A percentile compares a stretch with the other conserved stretches of the same genome.
These are phyloP conservation scores for Endoconidiophora polonica DNA, from an alignment of 2,329 filamentous ascomycete genomes.

Conservation along the genomic window DNA sequence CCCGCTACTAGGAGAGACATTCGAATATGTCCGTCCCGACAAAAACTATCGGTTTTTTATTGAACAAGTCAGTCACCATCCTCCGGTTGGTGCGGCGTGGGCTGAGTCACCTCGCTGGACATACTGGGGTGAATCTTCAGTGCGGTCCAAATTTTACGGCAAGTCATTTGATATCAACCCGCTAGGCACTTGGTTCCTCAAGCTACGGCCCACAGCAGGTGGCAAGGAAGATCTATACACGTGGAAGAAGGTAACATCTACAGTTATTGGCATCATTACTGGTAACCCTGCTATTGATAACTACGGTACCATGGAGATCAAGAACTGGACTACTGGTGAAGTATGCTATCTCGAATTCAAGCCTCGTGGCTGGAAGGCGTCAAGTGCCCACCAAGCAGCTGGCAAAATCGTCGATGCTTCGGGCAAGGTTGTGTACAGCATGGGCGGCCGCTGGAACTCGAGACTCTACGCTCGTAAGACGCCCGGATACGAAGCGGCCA, in stretches of 20 bases:
- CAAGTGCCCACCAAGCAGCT: slow-evolving; percentile 72
- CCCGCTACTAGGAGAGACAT: slow-evolving; percentile 86
- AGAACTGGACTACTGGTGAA: slow-evolving; percentile 92
- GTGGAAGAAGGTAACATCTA: slow-evolving; percentile 97
- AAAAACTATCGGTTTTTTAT: slow-evolving; percentile 98
- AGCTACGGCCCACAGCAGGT: slow-evolving; percentile 56
- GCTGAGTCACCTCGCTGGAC: slow-evolving; percentile 90
- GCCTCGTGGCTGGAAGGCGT: slow-evolving; percentile 85
- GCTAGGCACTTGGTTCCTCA: slow-evolving; percentile 91
- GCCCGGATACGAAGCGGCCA: slow-evolving; percentile 67
- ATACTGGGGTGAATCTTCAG: slow-evolving; percentile 89
- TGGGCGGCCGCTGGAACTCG: slow-evolving; percentile 94
- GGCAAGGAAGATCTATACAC: slow-evolving; percentile 80
- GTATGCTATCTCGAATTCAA: slow-evolving; percentile 86
- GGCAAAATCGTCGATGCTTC: slow-evolving; percentile 69
- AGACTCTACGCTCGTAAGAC: slow-evolving; percentile 89
- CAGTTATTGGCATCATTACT: slow-evolving; percentile 96
- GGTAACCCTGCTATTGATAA: slow-evolving; percentile 95
- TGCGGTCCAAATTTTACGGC: slow-evolving; percentile 93
- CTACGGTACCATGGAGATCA: slow-evolving; percentile 92
- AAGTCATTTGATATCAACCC: slow-evolving; percentile 96
- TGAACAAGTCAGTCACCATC: slow-evolving; percentile 95
- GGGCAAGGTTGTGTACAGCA: slow-evolving; percentile 70
- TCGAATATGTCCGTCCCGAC: slow-evolving; percentile 88
- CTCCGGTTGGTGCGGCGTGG: slow-evolving; percentile 81